Evolutionary conservation across 116 monocot species (phyloP).

Genomic region (Dioscorea cayenensis): DNA sequence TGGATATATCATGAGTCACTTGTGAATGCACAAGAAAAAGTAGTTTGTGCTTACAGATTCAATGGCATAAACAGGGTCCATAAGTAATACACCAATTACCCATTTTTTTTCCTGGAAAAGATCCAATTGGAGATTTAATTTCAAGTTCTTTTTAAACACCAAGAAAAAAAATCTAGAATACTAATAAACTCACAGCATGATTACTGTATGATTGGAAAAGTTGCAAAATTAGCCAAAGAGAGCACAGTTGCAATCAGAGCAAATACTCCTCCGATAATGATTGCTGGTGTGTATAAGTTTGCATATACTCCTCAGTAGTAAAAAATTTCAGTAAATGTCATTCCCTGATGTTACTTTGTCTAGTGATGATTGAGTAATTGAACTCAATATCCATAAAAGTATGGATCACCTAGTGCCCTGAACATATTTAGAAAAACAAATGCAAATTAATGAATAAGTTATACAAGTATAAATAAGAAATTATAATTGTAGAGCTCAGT

Average conservation of each 20-base stretch:
- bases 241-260: conserved; percentile 37
- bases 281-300: conserved; percentile 36
- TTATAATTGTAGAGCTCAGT: too few species aligned
- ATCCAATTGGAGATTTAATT: background rate
- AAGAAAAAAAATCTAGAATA: background rate
- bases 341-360: background rate
- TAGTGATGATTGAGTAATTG: background rate
- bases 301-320: conserved; percentile 21
- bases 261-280: conserved; percentile 42
- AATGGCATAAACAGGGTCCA: conserved; percentile 77
- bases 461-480: too few species aligned
- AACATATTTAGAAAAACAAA: too few species aligned
- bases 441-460: too few species aligned
- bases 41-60: conserved; percentile 66
- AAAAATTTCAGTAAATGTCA: conserved; percentile 11
- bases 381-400: background rate
- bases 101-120: conserved; percentile 80
- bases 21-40: background rate
- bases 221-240: conserved; percentile 44
- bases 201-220: conserved; percentile 69
- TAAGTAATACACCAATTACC: conserved; percentile 68
- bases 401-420: too few species aligned
- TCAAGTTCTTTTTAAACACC: too few species aligned
- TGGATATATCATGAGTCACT: background rate
- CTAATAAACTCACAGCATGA: conserved; percentile 37